phyloP scores from a whole-genome alignment of 1,284 basidiomycete species.

The Pseudozyma tsukubaensis region DNA sequence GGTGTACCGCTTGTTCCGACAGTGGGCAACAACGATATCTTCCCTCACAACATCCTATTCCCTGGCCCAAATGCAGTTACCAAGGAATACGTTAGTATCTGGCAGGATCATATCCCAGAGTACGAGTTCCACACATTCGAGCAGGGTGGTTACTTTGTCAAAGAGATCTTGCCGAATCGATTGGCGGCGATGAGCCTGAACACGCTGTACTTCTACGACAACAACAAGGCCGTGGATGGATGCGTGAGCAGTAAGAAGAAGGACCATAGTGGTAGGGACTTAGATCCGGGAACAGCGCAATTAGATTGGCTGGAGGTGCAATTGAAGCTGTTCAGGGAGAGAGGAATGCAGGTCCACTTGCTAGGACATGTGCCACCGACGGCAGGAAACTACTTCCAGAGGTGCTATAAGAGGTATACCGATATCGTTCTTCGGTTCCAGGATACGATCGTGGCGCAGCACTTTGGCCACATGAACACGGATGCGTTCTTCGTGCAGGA shows the following conservation, averaged over 20 bases:
- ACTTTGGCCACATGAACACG: constrained; percentile 78
- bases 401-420: constrained; percentile 82
- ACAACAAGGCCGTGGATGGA: constrained; percentile 80
- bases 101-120: constrained; percentile 85
- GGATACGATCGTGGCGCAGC: constrained; percentile 88
- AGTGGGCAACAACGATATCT: constrained; percentile 75
- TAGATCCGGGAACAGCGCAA: constrained; percentile 60
- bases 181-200: constrained; percentile 87
- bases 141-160: constrained; percentile 80
- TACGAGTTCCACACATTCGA: constrained; percentile 75
- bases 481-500: constrained; percentile 65
- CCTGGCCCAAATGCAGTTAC: constrained; percentile 84
- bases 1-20: constrained; percentile 85
- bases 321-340: constrained; percentile 77
- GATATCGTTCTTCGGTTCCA: constrained; percentile 85
- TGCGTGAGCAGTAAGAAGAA: constrained; percentile 57
- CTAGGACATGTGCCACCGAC: constrained; percentile 78
- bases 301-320: constrained; percentile 89
- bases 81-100: constrained; percentile 77
- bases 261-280: constrained; percentile 10
- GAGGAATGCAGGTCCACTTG: constrained; percentile 80
- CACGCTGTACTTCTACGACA: constrained; percentile 91
- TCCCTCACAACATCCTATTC: constrained; percentile 69
- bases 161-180: constrained; percentile 81
- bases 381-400: constrained; percentile 82